Conservation (phyloP, 805 yeast species). For the Yamadazyma paraphyllophila region DNA sequence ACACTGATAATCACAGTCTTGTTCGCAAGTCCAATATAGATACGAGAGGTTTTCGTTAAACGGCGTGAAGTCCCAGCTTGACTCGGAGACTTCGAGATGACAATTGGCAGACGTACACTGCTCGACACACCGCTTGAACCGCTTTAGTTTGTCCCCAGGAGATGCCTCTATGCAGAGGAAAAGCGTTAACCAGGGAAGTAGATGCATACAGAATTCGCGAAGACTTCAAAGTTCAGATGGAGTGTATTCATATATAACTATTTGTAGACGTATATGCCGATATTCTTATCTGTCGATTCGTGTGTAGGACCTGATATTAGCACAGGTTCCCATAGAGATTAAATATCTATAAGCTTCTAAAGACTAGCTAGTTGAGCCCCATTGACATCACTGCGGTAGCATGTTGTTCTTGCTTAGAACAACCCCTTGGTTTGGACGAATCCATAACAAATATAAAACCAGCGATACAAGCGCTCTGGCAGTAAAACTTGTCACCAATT, state of each 20-base stretch:
- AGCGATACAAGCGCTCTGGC: not conserved
- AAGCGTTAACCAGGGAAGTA: conserved; percentile 7
- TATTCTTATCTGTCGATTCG: too few relatives aligned
- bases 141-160: conserved; percentile 60
- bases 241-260: too few relatives aligned
- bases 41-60: conserved; percentile 41
- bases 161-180: conserved; percentile 35
- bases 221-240: too few relatives aligned
- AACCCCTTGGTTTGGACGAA: conserved; percentile 2
- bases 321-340: too few relatives aligned
- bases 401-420: not conserved
- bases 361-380: too few relatives aligned
- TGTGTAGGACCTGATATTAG: too few relatives aligned
- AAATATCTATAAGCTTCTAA: too few relatives aligned
- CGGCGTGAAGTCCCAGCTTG: conserved; percentile 39
- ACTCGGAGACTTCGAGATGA: conserved; percentile 21
- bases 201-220: not conserved
- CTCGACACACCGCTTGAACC: conserved; percentile 52
- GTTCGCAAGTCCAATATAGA: conserved; percentile 70
- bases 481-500: not conserved
- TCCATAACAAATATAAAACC: not conserved
- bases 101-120: conserved; percentile 47
- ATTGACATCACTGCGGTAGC: too few relatives aligned
- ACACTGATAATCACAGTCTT: conserved; percentile 91
- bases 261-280: too few relatives aligned